Conservation (phyloP, 2,329 filamentous ascomycete species). For the Fusarium newnesense region DNA sequence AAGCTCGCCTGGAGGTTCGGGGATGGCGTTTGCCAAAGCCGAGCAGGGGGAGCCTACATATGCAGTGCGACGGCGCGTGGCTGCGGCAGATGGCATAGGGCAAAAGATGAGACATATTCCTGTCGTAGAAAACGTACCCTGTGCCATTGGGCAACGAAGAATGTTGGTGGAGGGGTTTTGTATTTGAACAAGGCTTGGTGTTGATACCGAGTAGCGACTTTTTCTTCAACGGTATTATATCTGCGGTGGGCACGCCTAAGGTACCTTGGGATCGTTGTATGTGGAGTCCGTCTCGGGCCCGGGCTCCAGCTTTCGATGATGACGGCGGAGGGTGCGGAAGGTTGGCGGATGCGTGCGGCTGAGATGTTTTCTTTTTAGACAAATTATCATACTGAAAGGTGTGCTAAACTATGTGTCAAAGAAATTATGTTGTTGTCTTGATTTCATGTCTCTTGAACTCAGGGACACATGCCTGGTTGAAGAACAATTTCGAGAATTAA, state of each 20-base stretch:
- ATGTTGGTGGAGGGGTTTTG: conserved; percentile 13
- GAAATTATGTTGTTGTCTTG: background rate
- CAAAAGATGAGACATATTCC: conserved; percentile 37
- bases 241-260: background rate
- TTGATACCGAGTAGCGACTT: background rate
- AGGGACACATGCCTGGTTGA: background rate
- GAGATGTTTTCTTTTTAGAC: background rate
- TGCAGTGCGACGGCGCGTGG: conserved; percentile 24
- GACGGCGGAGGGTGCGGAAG: conserved; percentile 20
- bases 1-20: conserved; percentile 38
- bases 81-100: conserved; percentile 1
- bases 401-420: background rate
- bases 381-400: too few relatives aligned
- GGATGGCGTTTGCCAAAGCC: conserved; percentile 35
- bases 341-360: background rate
- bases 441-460: background rate
- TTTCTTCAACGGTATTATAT: conserved; percentile 15
- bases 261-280: background rate
- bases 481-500: background rate
- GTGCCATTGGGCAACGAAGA: conserved; percentile 21
- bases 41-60: conserved; percentile 27
- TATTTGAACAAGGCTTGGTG: conserved; percentile 19
- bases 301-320: conserved; percentile 31
- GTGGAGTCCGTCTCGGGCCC: conserved; percentile 27
- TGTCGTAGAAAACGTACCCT: conserved; percentile 26